Conservation (phyloP, 2,329 filamentous ascomycete genomes). For the Graphium sp. region DNA sequence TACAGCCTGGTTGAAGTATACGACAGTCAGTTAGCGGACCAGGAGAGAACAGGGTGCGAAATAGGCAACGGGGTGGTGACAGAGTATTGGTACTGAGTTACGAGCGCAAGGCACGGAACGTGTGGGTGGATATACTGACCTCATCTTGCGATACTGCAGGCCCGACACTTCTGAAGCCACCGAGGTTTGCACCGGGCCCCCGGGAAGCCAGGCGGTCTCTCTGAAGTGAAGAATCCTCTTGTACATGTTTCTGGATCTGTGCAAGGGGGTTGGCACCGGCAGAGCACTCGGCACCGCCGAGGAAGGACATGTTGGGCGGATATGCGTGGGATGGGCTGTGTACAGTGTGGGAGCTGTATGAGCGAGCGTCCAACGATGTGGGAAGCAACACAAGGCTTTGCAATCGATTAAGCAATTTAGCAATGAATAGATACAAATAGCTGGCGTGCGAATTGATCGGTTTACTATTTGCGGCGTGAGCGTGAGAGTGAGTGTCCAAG, state of each 20-base stretch:
- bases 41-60: no score
- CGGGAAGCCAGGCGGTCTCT: slow-evolving; percentile 72
- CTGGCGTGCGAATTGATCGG: no score
- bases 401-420: no score
- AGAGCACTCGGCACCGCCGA: slow-evolving; percentile 91
- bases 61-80: no score
- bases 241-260: slow-evolving; percentile 93
- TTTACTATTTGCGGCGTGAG: no score
- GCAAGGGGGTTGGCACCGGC: slow-evolving; percentile 90
- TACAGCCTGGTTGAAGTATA: slow-evolving; percentile 54
- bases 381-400: no score
- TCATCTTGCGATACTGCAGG: slow-evolving; percentile 59
- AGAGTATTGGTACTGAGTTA: no score
- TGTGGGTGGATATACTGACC: slow-evolving; percentile 21
- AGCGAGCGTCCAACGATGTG: no score
- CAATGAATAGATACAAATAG: no score
- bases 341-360: no score
- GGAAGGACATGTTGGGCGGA: slow-evolving; percentile 62
- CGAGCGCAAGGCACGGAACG: neutral
- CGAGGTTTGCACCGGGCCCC: slow-evolving; percentile 51
- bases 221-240: slow-evolving; percentile 90
- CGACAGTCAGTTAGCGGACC: slow-evolving; percentile 3
- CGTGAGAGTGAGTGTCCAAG: no score
- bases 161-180: slow-evolving; percentile 59
- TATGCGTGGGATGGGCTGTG: neutral